Base-by-base conservation (phyloP, 495 filamentous ascomycete species). In the Xylaria longipes region DNA sequence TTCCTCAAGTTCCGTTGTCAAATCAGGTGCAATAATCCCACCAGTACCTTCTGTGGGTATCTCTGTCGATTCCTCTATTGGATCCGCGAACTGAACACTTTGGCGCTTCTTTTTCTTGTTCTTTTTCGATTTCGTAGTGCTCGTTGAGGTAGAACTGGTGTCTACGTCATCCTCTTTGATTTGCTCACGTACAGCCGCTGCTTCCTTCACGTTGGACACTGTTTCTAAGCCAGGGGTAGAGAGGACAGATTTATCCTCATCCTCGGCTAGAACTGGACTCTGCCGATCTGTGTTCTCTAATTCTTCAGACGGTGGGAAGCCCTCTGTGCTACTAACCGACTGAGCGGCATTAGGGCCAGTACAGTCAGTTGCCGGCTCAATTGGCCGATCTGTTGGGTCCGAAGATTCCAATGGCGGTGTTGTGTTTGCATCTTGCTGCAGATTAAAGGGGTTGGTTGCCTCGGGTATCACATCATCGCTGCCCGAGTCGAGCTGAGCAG, bases 101-200 rank as follows among this genome's bases (percentile, higher is more conserved):
- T 79, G 77, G 46, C 65, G 77, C 48, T 71, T 74, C 65, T 80
- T 78, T 39, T 69, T 72, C 70, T 78, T 79, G 39, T 71, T 74
- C 72, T 80, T 77, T 54, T 78, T 77, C 11, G 76, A 68, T 17
- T 63, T 71, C 58, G 72, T 66, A 9, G 29, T 61, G 33, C 45
- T 56, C 17, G 68, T 65, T 29, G 72, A 45, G n/a, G 27, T 61
- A 17, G 54, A 27, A 61, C 29, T 65, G 22, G 31, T 22, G 37
- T 71, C 71, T 27, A 39, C 57, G 12, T 61, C 60, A 37, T 75
- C 68, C 22, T 65, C 69, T 70, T 56, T 35, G 46, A 63, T 39
- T 57, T 73, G 70, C 31, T 65, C 33, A 7, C 22, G 41, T 41
- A 72, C 29, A 68, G 72, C 45, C 1, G 66, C 46, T 37, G 64